phyloP scores from a whole-genome alignment of 2,329 filamentous ascomycete species.

The Phialophora macrospora region DNA sequence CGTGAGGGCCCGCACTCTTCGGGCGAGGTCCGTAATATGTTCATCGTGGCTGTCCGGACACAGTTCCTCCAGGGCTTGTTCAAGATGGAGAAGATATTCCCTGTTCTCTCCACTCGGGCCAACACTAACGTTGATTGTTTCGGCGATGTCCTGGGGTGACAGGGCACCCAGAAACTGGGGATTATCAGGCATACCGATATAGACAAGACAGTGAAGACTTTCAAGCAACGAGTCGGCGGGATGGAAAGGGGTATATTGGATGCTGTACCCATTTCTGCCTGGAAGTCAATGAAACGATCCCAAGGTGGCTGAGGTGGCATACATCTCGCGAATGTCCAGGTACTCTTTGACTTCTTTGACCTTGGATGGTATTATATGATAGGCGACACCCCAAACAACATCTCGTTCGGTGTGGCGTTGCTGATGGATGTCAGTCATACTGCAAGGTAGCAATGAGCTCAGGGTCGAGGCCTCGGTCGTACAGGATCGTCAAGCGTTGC shows the following conservation, averaged over 20 bases:
- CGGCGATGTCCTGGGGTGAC: conserved; percentile 43
- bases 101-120: conserved; percentile 88
- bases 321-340: conserved; percentile 91
- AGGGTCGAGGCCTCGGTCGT: conserved; percentile 35
- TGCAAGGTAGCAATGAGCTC: conserved; percentile 3
- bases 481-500: conserved; percentile 71
- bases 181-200: conserved; percentile 92
- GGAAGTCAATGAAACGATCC: conserved; percentile 15
- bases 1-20: conserved; percentile 67
- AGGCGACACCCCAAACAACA: conserved; percentile 88
- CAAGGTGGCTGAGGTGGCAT: background rate
- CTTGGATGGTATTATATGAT: conserved; percentile 74
- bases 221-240: conserved; percentile 52
- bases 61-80: conserved; percentile 73
- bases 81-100: conserved; percentile 84
- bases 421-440: conserved; percentile 38
- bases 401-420: conserved; percentile 57
- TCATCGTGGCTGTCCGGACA: conserved; percentile 77
- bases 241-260: conserved; percentile 86
- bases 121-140: conserved; percentile 75
- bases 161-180: conserved; percentile 81
- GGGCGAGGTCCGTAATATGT: conserved; percentile 82
- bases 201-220: conserved; percentile 70
- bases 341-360: conserved; percentile 84
- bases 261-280: conserved; percentile 79